Evolutionary conservation across 345 rosid species (phyloP).

Genomic region (Turnera subulata): DNA sequence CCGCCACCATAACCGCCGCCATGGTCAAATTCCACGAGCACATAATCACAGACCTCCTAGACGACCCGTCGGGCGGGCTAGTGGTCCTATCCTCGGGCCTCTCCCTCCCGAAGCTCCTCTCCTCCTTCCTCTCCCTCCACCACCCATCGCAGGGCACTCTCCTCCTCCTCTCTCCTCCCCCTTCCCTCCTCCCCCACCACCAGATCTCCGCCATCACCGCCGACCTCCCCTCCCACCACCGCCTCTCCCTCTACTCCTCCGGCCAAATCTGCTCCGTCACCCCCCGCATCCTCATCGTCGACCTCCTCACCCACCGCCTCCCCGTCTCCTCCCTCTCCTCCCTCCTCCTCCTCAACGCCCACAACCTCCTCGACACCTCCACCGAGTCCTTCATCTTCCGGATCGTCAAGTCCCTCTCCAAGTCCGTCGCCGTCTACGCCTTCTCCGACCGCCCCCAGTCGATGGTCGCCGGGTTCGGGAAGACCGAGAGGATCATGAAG

Average conservation of each 20-base stretch:
- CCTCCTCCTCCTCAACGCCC: constrained; percentile 55
- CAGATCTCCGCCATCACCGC: constrained; percentile 67
- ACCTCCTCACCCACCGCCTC: constrained; percentile 54
- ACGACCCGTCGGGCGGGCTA: constrained; percentile 65
- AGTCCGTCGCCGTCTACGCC: constrained; percentile 47
- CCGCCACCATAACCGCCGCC: too few relatives aligned
- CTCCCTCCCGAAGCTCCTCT: too few relatives aligned
- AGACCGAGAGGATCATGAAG: constrained; percentile 87
- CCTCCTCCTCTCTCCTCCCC: constrained; percentile 60
- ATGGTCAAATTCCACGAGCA: constrained; percentile 88
- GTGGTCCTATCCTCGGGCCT: constrained; percentile 80
- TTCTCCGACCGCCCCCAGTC: constrained; percentile 80
- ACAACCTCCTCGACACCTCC: constrained; percentile 71
- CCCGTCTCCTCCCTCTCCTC: constrained; percentile 65
- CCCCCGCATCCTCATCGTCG: constrained; percentile 88
- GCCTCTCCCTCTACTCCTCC: constrained; percentile 78
- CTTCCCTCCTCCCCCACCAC: constrained; percentile 54
- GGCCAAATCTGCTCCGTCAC: constrained; percentile 65
- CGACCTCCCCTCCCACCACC: constrained; percentile 69
- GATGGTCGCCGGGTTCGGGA: constrained; percentile 91
- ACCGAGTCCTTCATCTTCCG: constrained; percentile 90
- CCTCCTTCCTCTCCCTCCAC: too few relatives aligned
- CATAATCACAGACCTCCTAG: constrained; percentile 65
- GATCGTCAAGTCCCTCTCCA: constrained; percentile 46
- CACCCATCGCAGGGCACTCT: constrained; percentile 60